Evolutionary conservation across 768 basidiomycete genomes (phyloP), one percentile per base, ranked within the genome.

Genomic region (Lentinula sp.): DNA sequence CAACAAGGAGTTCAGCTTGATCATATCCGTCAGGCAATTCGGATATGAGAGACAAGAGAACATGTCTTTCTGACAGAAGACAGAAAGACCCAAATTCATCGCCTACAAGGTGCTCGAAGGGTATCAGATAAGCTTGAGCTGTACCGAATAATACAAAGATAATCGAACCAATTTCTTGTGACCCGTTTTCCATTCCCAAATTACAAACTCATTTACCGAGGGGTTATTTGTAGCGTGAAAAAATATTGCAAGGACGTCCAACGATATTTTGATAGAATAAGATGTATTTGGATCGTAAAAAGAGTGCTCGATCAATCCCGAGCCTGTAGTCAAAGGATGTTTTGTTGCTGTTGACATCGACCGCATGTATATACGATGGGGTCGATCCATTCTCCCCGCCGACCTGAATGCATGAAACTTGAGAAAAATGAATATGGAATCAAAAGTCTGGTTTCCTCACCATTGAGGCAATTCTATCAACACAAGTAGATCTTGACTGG

Each of bases 101-200:
- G 18, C 73, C 68, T 42, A 65, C 66, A 3, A 78, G 63, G 43
- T 60, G 59, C 70, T 71, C 53, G 59, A 51, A 50, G 52, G 49
- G 5, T 21, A 5, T 35, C 46, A 61, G 23, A 52, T 48, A n/a
- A 21, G 37, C 15, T 40, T 46, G 21, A 59, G 34, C 31, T 37
- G 42, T 51, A 34, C 15, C 9, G 37, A 23, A 31, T 34, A 18
- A 39, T 31, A 5, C 21, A 63, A 34, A 67, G 49, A 55, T 35
- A 15, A 21, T 74, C 81, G 74, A 65, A 89, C 87, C 63, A 80
- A 61, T 64, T 83, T 68, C 6, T 74, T 67, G 9, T 69, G 65
- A 5, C 84, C 84, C 4, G 80, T 84, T 66, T 81, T 82, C 88
- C 87, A 89, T 59, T 89, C 79, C 86, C 85, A 89, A 21, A 86